These are phyloP conservation scores for Taphrina wiesneri DNA, from an alignment of 1,139 yeast genomes.

Conservation along the genomic window DNA sequence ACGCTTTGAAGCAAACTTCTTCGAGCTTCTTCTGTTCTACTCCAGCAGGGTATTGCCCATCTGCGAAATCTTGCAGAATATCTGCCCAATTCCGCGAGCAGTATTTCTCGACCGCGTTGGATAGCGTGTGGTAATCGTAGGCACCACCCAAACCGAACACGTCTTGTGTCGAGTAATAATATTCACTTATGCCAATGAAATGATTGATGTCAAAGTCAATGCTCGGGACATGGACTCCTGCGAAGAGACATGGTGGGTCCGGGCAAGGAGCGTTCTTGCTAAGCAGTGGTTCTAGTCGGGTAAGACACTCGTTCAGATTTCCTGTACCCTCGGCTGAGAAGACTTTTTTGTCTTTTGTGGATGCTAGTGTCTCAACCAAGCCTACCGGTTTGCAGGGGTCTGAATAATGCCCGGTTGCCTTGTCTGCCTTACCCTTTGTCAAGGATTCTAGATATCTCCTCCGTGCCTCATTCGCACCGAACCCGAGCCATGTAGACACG, in stretches of 20 bases:
- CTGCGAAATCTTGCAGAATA: conserved; percentile 47
- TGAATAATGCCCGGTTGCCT: conserved; percentile 26
- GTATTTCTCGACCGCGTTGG: conserved; percentile 52
- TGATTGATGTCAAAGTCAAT: conserved; percentile 68
- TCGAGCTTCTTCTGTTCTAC: conserved; percentile 52
- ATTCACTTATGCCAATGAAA: conserved; percentile 78
- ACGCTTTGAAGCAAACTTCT: conserved; percentile 64
- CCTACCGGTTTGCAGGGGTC: conserved; percentile 69
- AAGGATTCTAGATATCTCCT: conserved; percentile 50
- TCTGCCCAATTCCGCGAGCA: conserved; percentile 53
- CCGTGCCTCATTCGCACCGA: conserved; percentile 73
- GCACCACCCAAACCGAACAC: conserved; percentile 50
- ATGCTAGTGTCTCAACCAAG: conserved; percentile 39
- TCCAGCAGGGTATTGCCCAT: conserved; percentile 43
- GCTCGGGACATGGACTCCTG: conserved; percentile 57
- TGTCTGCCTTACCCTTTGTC: conserved; percentile 25
- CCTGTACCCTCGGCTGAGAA: conserved; percentile 55
- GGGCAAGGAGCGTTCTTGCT: conserved; percentile 49
- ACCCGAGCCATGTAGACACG: conserved; percentile 73
- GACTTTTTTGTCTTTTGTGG: conserved; percentile 4
- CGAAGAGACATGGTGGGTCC: conserved; percentile 50
- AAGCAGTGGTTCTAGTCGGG: conserved; percentile 57
- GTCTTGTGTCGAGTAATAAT: conserved; percentile 69
- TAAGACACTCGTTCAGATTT: conserved; percentile 58
- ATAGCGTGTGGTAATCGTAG: conserved; percentile 49